Evolutionary conservation across 2,329 filamentous ascomycete genomes (phyloP).

Genomic region (Aureobasidium sp.): DNA sequence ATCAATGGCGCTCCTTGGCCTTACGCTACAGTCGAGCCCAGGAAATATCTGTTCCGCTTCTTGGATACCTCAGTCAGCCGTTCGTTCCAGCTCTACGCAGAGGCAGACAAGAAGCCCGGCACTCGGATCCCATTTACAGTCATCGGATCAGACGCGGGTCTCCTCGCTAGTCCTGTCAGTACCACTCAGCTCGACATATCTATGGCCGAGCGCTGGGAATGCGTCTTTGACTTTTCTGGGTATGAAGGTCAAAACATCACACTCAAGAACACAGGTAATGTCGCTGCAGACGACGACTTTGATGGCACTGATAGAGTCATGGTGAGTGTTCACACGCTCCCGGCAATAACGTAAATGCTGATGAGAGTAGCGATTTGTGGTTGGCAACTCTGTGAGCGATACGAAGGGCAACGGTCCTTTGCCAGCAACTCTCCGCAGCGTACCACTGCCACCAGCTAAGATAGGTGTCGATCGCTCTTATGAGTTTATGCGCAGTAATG

Average conservation of each 20-base stretch:
- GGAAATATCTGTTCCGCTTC: constrained; percentile 52
- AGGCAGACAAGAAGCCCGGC: constrained; percentile 25
- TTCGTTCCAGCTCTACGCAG: constrained; percentile 43
- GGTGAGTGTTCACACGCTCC: no score
- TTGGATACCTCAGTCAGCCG: constrained; percentile 44
- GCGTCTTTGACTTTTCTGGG: constrained; percentile 48
- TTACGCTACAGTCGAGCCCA: constrained; percentile 49
- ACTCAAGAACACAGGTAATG: constrained; percentile 15
- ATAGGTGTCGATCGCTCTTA: constrained; percentile 26
- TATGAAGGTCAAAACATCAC: constrained; percentile 39
- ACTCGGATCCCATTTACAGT: constrained; percentile 42
- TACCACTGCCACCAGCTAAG: constrained; percentile 23
- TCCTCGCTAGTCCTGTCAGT: constrained; percentile 39
- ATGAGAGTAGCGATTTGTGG: constrained; percentile 19
- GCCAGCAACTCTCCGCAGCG: constrained; percentile 22
- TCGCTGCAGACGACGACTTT: constrained; percentile 41
- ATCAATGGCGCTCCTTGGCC: constrained; percentile 55
- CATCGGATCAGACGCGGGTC: constrained; percentile 47
- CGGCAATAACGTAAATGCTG: no score
- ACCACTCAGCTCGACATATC: constrained; percentile 38
- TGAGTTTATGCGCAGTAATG: constrained; percentile 24
- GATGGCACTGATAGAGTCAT: constrained; percentile 45
- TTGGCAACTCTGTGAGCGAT: constrained; percentile 29
- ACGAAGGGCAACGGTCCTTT: constrained; percentile 29
- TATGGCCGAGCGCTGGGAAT: constrained; percentile 52